These are phyloP conservation scores for Periglandula ipomoeae DNA, from an alignment of 2,329 filamentous ascomycete genomes.

Conservation along the genomic window DNA sequence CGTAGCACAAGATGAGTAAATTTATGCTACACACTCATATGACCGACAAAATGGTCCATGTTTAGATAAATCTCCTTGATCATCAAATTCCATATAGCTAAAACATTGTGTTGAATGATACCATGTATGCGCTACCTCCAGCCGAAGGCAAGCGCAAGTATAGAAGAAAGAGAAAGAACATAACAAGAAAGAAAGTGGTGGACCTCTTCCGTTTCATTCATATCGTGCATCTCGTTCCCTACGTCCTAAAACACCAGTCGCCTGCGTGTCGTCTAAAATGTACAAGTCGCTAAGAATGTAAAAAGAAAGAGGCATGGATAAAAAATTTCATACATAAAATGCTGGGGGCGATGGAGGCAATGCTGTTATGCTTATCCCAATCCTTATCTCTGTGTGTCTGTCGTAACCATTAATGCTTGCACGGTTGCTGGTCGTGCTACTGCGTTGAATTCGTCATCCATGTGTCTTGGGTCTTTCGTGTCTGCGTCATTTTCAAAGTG, in stretches of 20 bases:
- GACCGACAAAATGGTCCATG: background rate
- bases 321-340: background rate
- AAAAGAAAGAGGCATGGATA: background rate
- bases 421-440: constrained; percentile 11
- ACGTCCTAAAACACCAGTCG: constrained; percentile 1
- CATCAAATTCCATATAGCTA: background rate
- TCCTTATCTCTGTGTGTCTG: constrained; percentile 9
- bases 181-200: background rate
- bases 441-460: constrained; percentile 12
- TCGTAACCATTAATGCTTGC: constrained; percentile 12
- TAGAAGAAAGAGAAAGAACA: too few relatives aligned
- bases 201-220: background rate
- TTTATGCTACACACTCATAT: background rate
- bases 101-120: background rate
- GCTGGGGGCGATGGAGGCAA: background rate
- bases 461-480: constrained; percentile 9
- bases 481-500: constrained; percentile 13
- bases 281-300: background rate
- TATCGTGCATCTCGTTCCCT: background rate
- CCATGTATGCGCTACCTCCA: background rate
- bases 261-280: background rate
- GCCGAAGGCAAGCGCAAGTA: too few relatives aligned
- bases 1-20: too few relatives aligned
- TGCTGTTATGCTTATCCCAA: constrained; percentile 1
- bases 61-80: background rate